A percentile compares a stretch with the other conserved stretches of the same genome.
Conservation (phyloP, 2,329 filamentous ascomycete genomes). For the Cryphonectria parasitica region DNA sequence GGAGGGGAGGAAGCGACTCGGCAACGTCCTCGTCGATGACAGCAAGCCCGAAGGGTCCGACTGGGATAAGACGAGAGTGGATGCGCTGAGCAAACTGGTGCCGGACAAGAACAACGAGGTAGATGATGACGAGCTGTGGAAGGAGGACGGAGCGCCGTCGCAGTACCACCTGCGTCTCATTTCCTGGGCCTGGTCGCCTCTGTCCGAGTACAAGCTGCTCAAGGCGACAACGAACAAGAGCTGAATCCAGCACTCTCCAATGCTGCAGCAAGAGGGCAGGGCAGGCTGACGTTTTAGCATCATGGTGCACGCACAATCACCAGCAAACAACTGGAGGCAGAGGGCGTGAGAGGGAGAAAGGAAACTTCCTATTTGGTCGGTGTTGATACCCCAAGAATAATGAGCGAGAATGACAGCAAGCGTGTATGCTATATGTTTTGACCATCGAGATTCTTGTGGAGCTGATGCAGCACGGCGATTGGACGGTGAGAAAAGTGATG, state of each 20-base stretch:
- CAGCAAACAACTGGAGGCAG: neutral
- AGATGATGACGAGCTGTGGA: conserved; percentile 22
- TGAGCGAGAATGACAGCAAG: neutral
- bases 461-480: neutral
- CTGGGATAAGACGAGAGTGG: conserved; percentile 26
- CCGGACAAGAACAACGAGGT: conserved; percentile 11
- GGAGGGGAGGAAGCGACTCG: conserved; percentile 26
- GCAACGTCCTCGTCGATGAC: conserved; percentile 27
- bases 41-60: conserved; percentile 24
- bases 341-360: neutral
- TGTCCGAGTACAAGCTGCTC: conserved; percentile 29
- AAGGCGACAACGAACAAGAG: conserved; percentile 13
- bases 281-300: neutral
- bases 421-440: conserved; percentile 2
- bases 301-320: neutral
- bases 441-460: conserved; percentile 9
- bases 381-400: neutral
- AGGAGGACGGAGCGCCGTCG: conserved; percentile 20
- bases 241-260: neutral
- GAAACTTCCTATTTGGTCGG: neutral
- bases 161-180: conserved; percentile 26
- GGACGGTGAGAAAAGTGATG: neutral
- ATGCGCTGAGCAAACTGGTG: conserved; percentile 23
- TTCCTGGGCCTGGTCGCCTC: conserved; percentile 27
- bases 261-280: neutral